Conservation (phyloP, 2,329 filamentous ascomycete species). For the Stylonectria norvegica region DNA sequence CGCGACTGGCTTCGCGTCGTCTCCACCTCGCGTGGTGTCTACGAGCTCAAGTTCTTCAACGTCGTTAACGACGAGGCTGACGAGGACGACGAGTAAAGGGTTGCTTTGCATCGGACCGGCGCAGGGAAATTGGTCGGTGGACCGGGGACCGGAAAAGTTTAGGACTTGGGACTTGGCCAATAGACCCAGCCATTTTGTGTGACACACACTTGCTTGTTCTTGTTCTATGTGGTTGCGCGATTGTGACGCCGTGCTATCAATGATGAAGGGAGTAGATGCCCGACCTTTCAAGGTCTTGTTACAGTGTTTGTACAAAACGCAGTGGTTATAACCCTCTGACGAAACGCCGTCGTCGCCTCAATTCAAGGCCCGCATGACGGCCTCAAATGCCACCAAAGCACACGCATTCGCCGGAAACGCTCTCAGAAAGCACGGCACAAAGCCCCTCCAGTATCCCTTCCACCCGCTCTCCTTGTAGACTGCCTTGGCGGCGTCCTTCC, state of each 20-base stretch:
- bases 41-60: constrained; percentile 99
- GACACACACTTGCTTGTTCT: constrained; percentile 19
- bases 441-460: constrained; percentile 88
- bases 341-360: background rate
- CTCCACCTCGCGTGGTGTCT: constrained; percentile 95
- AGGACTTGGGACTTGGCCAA: constrained; percentile 26
- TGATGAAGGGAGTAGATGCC: no score
- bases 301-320: no score
- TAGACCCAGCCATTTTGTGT: constrained; percentile 31
- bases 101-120: constrained; percentile 24
- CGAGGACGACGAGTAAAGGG: constrained; percentile 93
- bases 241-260: background rate
- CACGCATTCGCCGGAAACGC: constrained; percentile 96
- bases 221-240: background rate
- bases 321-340: no score
- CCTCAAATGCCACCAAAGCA: constrained; percentile 90
- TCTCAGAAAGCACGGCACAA: constrained; percentile 86
- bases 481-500: constrained; percentile 74
- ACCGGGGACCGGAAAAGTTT: constrained; percentile 27
- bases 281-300: no score
- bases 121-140: constrained; percentile 31
- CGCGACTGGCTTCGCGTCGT: constrained; percentile 99
- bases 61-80: constrained; percentile 97
- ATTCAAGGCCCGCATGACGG: constrained; percentile 67
- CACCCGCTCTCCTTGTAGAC: constrained; percentile 74